These are phyloP conservation scores for Diaporthe vaccinii DNA, from an alignment of 2,329 filamentous ascomycete species.

Conservation along the genomic window DNA sequence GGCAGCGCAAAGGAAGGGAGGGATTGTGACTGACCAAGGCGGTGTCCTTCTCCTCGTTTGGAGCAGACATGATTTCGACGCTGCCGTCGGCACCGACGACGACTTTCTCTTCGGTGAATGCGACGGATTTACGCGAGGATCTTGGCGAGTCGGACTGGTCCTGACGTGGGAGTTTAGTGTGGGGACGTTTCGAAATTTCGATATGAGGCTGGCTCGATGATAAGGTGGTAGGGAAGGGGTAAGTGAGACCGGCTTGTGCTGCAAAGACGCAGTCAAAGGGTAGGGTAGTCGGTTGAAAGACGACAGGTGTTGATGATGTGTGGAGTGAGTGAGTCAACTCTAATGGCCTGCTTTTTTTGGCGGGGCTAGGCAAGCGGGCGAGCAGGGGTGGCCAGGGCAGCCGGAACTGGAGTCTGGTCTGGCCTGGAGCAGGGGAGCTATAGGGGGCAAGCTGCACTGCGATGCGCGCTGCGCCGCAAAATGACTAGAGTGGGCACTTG, in stretches of 20 bases:
- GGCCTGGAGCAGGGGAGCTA: constrained; percentile 10
- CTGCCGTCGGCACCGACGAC: constrained; percentile 92
- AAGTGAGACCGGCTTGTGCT: neutral
- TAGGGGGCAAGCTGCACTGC: constrained; percentile 4
- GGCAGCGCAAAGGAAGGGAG: neutral
- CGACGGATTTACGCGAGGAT: constrained; percentile 87
- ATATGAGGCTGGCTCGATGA: constrained; percentile 29
- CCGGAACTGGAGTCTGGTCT: constrained; percentile 15
- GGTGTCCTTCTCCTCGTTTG: constrained; percentile 81
- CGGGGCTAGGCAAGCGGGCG: constrained; percentile 30
- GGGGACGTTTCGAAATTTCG: constrained; percentile 5
- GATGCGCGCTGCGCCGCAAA: neutral
- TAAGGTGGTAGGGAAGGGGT: neutral
- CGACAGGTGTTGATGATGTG: constrained; percentile 36
- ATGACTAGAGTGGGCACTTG: constrained; percentile 16
- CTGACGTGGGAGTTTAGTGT: constrained; percentile 44
- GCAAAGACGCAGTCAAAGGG: constrained; percentile 8
- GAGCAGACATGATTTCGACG: constrained; percentile 81
- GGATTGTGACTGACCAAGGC: constrained; percentile 62
- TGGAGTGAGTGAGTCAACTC: constrained; percentile 39
- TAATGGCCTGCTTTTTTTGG: constrained; percentile 40
- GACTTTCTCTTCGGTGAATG: constrained; percentile 89
- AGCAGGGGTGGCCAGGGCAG: constrained; percentile 26
- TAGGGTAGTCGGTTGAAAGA: constrained; percentile 29
- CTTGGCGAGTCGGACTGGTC: constrained; percentile 68